phyloP scores from a whole-genome alignment of 768 basidiomycete genomes.

The Pulveroboletus sp. region DNA sequence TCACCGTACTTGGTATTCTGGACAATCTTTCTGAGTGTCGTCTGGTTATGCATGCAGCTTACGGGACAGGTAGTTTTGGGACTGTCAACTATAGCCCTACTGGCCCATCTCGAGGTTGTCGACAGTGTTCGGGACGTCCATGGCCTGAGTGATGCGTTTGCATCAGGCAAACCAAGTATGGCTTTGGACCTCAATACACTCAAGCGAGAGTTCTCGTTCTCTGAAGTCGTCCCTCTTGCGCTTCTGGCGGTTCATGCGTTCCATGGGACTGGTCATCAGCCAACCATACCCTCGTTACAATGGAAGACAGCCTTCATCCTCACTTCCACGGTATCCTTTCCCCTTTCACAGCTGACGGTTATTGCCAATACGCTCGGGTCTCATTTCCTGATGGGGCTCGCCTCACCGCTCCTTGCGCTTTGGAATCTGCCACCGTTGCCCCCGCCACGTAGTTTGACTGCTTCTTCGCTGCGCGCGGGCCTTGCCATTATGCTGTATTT shows the following conservation, averaged over 20 bases:
- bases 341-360: conserved; percentile 70
- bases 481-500: conserved; percentile 72
- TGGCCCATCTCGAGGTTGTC: conserved; percentile 76
- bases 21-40: conserved; percentile 54
- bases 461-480: conserved; percentile 46
- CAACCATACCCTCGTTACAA: conserved; percentile 82
- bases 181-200: conserved; percentile 30
- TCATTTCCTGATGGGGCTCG: conserved; percentile 59
- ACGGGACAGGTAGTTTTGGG: conserved; percentile 78
- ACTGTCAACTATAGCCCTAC: conserved; percentile 55
- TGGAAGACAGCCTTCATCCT: conserved; percentile 95
- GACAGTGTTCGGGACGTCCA: conserved; percentile 77
- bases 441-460: conserved; percentile 22
- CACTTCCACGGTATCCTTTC: conserved; percentile 60
- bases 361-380: conserved; percentile 75
- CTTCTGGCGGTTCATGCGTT: conserved; percentile 75
- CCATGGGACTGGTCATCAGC: conserved; percentile 89
- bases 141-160: conserved; percentile 48
- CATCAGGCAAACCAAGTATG: conserved; percentile 43
- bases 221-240: conserved; percentile 68
- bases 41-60: conserved; percentile 59
- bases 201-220: conserved; percentile 45
- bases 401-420: conserved; percentile 64
- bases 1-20: conserved; percentile 84
- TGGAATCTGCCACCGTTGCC: conserved; percentile 78